Conservation (phyloP, 140 eudicot genomes). For the Artemisia princeps region DNA sequence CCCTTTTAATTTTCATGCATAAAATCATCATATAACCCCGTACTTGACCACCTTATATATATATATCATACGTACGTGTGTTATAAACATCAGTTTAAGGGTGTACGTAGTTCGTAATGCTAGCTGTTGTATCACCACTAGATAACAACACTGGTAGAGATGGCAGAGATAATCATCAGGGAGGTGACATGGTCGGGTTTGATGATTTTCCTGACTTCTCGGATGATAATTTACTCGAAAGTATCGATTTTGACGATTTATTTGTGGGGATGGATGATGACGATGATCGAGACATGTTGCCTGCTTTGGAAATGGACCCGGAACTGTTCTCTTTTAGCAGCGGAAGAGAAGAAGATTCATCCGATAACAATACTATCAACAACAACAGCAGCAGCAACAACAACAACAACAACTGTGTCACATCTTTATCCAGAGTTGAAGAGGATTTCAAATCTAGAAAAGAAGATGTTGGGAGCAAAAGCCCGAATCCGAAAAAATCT, state of each 20-base stretch:
- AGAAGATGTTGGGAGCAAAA: slow-evolving; percentile 2
- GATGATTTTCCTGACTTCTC: slow-evolving; percentile 48
- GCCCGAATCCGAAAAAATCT: slow-evolving; percentile 34
- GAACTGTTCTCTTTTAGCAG: slow-evolving; percentile 45
- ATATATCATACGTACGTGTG: neutral
- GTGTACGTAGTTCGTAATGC: slow-evolving; percentile 38
- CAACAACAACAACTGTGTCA: slow-evolving; percentile 14
- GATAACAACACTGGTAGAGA: slow-evolving; percentile 32
- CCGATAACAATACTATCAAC: slow-evolving; percentile 16
- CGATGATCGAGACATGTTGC: slow-evolving; percentile 42
- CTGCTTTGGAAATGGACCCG: slow-evolving; percentile 62
- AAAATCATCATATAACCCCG: slow-evolving; percentile 1
- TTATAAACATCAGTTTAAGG: neutral
- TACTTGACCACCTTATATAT: neutral
- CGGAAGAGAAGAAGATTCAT: slow-evolving; percentile 32
- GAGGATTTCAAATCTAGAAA: slow-evolving; percentile 22
- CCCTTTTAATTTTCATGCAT: slow-evolving; percentile 9
- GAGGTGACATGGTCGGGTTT: slow-evolving; percentile 33
- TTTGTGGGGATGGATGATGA: slow-evolving; percentile 49
- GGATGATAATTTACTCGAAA: slow-evolving; percentile 48
- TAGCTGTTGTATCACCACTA: slow-evolving; percentile 60
- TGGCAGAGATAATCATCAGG: slow-evolving; percentile 27
- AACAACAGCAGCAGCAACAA: slow-evolving; percentile 13
- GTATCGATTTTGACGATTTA: slow-evolving; percentile 60
- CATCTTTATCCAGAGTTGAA: slow-evolving; percentile 22